A percentile compares a stretch with the other conserved stretches of the same genome.
Evolutionary conservation across 2,329 filamentous ascomycete genomes (phyloP).

Genomic region (Calonectria pauciramosa): DNA sequence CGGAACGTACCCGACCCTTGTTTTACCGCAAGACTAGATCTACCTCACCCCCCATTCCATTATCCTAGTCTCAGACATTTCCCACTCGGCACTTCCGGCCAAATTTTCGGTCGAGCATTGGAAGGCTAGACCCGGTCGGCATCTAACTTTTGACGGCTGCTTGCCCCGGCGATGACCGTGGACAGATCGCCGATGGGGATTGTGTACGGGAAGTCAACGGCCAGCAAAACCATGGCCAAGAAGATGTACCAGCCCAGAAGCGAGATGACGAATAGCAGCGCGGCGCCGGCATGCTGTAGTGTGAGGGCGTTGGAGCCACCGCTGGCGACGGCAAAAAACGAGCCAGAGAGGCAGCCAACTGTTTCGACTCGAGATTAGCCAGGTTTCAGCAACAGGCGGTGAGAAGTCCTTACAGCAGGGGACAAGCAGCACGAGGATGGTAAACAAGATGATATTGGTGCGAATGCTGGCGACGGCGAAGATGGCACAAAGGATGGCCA

Average conservation of each 20-base stretch:
- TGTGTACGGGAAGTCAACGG: constrained; percentile 64
- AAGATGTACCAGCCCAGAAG: constrained; percentile 65
- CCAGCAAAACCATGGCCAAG: constrained; percentile 60
- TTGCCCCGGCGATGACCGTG: constrained; percentile 51
- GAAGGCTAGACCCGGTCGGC: constrained; percentile 21
- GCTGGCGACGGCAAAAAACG: constrained; percentile 46
- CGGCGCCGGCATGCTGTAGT: constrained; percentile 47
- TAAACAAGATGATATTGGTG: constrained; percentile 74
- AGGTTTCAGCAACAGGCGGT: not conserved
- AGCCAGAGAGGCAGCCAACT: constrained; percentile 47
- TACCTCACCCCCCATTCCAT: not conserved
- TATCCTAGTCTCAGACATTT: not conserved
- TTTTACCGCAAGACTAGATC: not conserved
- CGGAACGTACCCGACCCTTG: not conserved
- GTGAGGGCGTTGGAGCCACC: constrained; percentile 35
- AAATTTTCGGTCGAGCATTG: not conserved
- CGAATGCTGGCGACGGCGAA: constrained; percentile 75
- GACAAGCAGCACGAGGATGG: constrained; percentile 71
- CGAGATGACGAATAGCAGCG: constrained; percentile 39
- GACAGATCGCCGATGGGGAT: constrained; percentile 66
- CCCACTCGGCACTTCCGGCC: not conserved
- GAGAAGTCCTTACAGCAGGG: constrained; percentile 44
- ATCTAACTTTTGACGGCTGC: not conserved
- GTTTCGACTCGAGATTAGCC: not conserved
- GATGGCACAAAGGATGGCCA: constrained; percentile 72